Conservation (phyloP, 148 eudicot species). For the Hydrangea macrophylla region DNA sequence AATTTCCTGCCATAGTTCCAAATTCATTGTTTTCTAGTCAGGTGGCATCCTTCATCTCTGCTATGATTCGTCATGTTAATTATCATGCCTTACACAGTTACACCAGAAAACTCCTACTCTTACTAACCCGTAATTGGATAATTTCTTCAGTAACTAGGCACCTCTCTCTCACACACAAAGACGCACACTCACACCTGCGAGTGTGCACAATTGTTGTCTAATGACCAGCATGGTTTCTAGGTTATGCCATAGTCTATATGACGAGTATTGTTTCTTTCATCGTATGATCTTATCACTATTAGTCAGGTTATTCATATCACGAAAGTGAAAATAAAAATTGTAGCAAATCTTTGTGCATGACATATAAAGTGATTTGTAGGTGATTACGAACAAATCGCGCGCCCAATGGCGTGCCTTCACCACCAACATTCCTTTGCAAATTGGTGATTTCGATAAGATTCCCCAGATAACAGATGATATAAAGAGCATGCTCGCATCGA, state of each 20-base stretch:
- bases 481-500: slow-evolving; percentile 64
- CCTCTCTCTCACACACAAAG: no score
- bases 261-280: neutral
- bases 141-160: no score
- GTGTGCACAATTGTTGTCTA: neutral
- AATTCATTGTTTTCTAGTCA: slow-evolving; percentile 92
- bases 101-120: no score
- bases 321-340: neutral
- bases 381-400: slow-evolving; percentile 88
- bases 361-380: slow-evolving; percentile 40
- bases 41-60: slow-evolving; percentile 33
- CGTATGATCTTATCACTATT: neutral
- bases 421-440: slow-evolving; percentile 65
- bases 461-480: slow-evolving; percentile 71
- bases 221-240: neutral
- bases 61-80: neutral
- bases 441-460: slow-evolving; percentile 60
- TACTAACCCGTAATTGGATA: no score
- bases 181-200: no score
- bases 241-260: slow-evolving; percentile 3
- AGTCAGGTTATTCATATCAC: neutral
- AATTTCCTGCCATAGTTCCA: slow-evolving; percentile 83
- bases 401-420: slow-evolving; percentile 74
- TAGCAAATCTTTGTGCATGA: neutral
- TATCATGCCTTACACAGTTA: neutral